Percentiles rank a stretch among this genome's conserved stretches.
phyloP scores from a whole-genome alignment of 108 stramenopile species.

The Nitzschia palea region DNA sequence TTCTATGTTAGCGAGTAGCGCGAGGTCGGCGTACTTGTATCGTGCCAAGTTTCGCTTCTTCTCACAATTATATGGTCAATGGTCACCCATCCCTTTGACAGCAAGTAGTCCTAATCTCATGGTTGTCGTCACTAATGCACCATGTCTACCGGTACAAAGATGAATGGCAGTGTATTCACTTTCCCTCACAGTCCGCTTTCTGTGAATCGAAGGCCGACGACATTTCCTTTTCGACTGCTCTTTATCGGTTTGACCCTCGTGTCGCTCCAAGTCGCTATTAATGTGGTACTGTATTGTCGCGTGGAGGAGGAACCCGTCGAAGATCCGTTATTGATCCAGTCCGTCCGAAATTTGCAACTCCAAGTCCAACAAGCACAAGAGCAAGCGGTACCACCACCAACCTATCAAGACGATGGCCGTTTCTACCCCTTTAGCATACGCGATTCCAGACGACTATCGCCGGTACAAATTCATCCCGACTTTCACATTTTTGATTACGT shows the following conservation, averaged over 20 bases:
- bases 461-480: conserved; percentile 14
- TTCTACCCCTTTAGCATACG: conserved; percentile 38
- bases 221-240: background rate
- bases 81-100: no score
- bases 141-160: no score
- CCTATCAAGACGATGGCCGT: conserved; percentile 12
- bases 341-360: background rate
- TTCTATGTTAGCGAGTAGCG: no score
- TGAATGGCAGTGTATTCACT: no score
- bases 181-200: no score
- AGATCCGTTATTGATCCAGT: background rate
- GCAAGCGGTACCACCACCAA: background rate
- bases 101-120: no score
- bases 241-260: background rate
- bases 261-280: background rate
- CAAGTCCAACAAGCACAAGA: background rate
- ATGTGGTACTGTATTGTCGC: background rate
- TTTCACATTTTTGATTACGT: conserved; percentile 40
- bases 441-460: conserved; percentile 27
- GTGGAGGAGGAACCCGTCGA: background rate
- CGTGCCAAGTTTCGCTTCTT: no score
- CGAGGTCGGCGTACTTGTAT: no score
- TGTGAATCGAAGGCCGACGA: no score
- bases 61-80: no score
- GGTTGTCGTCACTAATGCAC: no score